Evolutionary conservation across 192 early-diverging fungal genomes (phyloP), one percentile per base, ranked within the genome.

Genomic region (Chytriomyces sp.): DNA sequence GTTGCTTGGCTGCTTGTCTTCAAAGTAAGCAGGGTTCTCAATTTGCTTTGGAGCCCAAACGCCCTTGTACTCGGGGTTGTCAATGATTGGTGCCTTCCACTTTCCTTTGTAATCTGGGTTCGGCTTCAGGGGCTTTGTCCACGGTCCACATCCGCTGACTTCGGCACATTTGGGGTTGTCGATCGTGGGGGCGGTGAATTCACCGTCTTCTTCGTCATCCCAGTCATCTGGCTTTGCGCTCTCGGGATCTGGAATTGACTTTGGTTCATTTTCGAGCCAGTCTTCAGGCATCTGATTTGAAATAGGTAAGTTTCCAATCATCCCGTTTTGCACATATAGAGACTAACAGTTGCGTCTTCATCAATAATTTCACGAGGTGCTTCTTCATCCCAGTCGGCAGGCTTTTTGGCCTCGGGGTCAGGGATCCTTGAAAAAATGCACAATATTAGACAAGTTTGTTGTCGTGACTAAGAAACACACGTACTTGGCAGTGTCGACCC

Each of bases 41-140:
- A 97, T 96, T 86, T 91, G 91, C 69, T 90, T 87, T 7, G 96
- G 91, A 7, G 88, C 86, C 96, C 96, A 97, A 47, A 85, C 83
- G 57, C 96, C 96, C 86, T 96, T 95, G 89, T 96, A 97, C 23
- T 69, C 87, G 9, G 96, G 96, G 86, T 97, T 97, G 80, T 92
- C 93, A 75, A 97, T 93, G 67, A 93, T 45, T 5, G 93, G 94
- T 24, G 95, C 85, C 47, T 72, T 82, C 96, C 96, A 96, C 82
- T 94, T 92, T 77, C 94, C 95, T 83, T 95, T 95, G 90, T 96
- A 98, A 43, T 86, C 90, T 61, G 96, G 96, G 88, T 99, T 98
- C 73, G 88, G 85, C 79, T 95, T 97, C 82, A 84, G 83, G 60
- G 93, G 92, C 62, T 91, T 84, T 72, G 82, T 84, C 96, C 96